Base-by-base conservation (phyloP, 1,139 yeast genomes). In the Kodamaea sp. region DNA sequence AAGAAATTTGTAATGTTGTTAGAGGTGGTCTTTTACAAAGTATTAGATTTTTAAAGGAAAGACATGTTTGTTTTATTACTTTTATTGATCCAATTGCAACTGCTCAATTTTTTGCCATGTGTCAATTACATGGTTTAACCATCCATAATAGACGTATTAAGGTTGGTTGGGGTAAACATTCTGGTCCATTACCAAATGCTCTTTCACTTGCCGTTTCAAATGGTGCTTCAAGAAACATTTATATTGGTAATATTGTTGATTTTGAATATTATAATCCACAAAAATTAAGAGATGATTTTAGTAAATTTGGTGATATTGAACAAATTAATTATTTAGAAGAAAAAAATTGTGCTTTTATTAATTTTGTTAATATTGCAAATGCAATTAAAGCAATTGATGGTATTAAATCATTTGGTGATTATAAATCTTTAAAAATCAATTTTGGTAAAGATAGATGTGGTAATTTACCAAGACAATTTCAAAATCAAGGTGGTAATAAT, bases 161-260 rank as follows among this genome's bases (percentile, higher is more conserved):
- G 58, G 86, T 92, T 43, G 96, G 96, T 12, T 92, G 97, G 97
- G 98, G 97, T 36, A 87, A 86, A 58, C 95, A 88, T 60, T 81
- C 95, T 2, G 96, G 97, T 7, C 92, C 95, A 1, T 70, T 90
- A 42, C 79, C 88, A n/a, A 82, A 84, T 48, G 84, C 86, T 4
- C 73, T 90, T 43, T 79, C 88, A 6, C 65, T 81, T 46, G 96
- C 96, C 1, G 94, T 89, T n/a, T 78, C 92, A n/a, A 82, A 83
- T 38, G 97, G 97, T 32, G 97, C 97, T 1, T 79, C 90, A 24
- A 78, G 98, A 64, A 92, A 92, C 59, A 81, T 92, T 29, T 92
- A 90, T 60, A 78, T 92, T 48, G 97, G 97, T 26, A 81, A 70
- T 50, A 70, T 71, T 38, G 54, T 52, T 40, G 70, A 71, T 52